Conservation (phyloP, 2,329 filamentous ascomycete genomes). For the Mycogone perniciosa region DNA sequence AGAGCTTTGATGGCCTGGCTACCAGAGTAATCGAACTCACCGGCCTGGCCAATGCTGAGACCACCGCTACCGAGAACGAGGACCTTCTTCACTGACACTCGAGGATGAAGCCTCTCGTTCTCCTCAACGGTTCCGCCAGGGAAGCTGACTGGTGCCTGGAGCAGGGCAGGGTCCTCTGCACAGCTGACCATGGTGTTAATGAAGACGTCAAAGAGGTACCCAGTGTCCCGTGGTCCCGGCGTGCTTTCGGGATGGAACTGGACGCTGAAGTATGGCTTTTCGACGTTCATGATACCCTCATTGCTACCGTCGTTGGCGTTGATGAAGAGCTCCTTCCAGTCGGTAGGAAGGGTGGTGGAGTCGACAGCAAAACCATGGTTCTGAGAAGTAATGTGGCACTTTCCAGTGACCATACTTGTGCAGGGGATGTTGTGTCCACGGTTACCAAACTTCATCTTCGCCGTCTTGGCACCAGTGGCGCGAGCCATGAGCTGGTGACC, state of each 20-base stretch:
- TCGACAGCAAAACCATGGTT: constrained; percentile 97
- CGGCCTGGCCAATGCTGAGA: constrained; percentile 93
- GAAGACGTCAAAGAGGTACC: constrained; percentile 96
- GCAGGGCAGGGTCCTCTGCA: constrained; percentile 57
- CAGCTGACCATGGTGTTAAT: constrained; percentile 74
- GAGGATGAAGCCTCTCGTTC: constrained; percentile 69
- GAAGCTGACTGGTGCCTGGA: constrained; percentile 73
- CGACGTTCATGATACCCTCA: constrained; percentile 86
- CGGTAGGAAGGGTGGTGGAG: constrained; percentile 62
- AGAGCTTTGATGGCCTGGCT: constrained; percentile 97
- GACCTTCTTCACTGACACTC: constrained; percentile 86
- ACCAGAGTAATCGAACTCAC: constrained; percentile 98
- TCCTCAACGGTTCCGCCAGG: constrained; percentile 77
- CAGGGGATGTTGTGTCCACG: constrained; percentile 97
- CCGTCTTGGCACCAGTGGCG: constrained; percentile 75
- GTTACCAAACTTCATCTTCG: constrained; percentile 99
- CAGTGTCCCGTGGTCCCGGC: constrained; percentile 89
- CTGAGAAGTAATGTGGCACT: constrained; percentile 98
- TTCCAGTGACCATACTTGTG: constrained; percentile 89
- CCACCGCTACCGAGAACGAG: constrained; percentile 91
- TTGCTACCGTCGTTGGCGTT: constrained; percentile 98
- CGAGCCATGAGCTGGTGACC: constrained; percentile 90
- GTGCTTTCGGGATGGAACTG: constrained; percentile 98
- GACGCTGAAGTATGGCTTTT: constrained; percentile 94
- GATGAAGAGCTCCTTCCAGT: constrained; percentile 92